A percentile compares a stretch with the other conserved stretches of the same genome.
Evolutionary conservation across 306 rosid species (phyloP).

Genomic region (Cajanus cajan): DNA sequence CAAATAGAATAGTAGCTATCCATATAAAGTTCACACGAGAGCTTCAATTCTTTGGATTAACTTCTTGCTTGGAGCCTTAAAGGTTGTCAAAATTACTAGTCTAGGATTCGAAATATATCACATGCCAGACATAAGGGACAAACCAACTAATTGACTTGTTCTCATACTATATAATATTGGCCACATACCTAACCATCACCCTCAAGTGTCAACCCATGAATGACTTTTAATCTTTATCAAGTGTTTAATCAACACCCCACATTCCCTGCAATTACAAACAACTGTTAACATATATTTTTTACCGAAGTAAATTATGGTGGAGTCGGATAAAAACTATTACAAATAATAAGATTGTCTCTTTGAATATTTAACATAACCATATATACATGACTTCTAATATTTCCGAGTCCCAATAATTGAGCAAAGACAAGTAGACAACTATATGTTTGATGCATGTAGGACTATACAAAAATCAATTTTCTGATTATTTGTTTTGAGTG

Average conservation of each 20-base stretch:
- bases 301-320: too few species aligned
- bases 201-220: background rate
- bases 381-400: too few species aligned
- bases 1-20: background rate
- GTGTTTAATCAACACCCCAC: background rate
- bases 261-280: background rate
- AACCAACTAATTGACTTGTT: slow-evolving; percentile 7
- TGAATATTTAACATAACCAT: too few species aligned
- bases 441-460: background rate
- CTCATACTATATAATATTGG: background rate
- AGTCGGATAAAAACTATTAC: too few species aligned
- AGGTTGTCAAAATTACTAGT: slow-evolving; percentile 2
- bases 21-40: background rate
- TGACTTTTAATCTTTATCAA: background rate
- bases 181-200: background rate
- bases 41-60: background rate
- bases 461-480: slow-evolving; percentile 4
- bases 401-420: too few species aligned
- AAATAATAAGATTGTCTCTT: too few species aligned
- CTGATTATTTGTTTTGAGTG: background rate
- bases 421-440: background rate
- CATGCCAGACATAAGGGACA: background rate
- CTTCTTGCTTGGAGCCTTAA: background rate
- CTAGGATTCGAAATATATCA: slow-evolving; percentile 4
- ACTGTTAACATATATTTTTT: too few species aligned